phyloP scores from a whole-genome alignment of 73 alveolate genomes.

The Paramecium sexaurelia region DNA sequence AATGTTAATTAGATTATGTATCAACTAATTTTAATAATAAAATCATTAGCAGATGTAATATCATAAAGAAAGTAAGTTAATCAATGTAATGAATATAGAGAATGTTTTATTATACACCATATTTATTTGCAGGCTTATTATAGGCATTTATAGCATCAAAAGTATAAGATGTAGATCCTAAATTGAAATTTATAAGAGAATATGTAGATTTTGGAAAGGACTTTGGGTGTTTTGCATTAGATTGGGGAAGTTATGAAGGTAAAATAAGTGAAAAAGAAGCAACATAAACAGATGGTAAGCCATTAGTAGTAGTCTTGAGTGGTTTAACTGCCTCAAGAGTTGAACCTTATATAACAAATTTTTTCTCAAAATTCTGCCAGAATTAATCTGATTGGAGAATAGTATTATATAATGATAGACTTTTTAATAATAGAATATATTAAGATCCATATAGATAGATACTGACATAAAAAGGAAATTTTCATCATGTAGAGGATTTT shows the following conservation, averaged over 20 bases:
- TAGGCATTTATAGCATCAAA: conserved; percentile 18
- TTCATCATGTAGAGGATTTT: conserved; percentile 41
- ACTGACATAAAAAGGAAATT: background rate
- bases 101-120: conserved; percentile 38
- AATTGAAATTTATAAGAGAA: conserved; percentile 9
- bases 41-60: background rate
- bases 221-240: conserved; percentile 33
- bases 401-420: conserved; percentile 36
- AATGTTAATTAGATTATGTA: background rate
- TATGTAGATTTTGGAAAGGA: conserved; percentile 41
- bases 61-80: background rate
- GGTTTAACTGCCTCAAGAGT: conserved; percentile 48
- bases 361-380: conserved; percentile 4
- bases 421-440: conserved; percentile 1
- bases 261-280: conserved; percentile 27
- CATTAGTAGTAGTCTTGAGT: conserved; percentile 5
- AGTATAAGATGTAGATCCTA: background rate
- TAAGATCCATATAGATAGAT: conserved; percentile 8
- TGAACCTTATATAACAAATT: conserved; percentile 18
- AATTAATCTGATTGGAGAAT: conserved; percentile 29
- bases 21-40: background rate
- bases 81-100: background rate
- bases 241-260: conserved; percentile 47
- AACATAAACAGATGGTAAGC: background rate
- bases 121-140: conserved; percentile 9